Evolutionary conservation across 805 yeast genomes (phyloP).

Genomic region (Ogataea nitratoaversa): DNA sequence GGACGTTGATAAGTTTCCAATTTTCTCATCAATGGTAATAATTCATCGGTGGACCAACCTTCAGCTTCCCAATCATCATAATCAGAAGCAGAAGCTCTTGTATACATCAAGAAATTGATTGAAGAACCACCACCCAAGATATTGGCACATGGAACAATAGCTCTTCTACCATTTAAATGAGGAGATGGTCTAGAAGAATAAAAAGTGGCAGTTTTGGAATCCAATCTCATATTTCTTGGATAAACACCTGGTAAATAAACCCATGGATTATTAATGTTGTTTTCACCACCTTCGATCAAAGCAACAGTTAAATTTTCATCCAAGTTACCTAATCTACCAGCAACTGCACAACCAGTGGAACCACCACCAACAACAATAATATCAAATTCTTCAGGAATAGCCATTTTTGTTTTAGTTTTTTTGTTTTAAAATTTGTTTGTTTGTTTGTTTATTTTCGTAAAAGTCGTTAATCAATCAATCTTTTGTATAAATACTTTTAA

Average conservation of each 20-base stretch:
- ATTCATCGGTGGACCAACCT: slow-evolving; percentile 28
- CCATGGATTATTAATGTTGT: slow-evolving; percentile 30
- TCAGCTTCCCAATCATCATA: slow-evolving; percentile 28
- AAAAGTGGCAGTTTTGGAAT: slow-evolving; percentile 29
- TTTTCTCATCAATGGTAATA: slow-evolving; percentile 27
- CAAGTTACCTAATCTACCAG: slow-evolving; percentile 28
- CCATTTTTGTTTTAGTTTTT: slow-evolving; percentile 11
- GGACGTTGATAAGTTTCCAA: slow-evolving; percentile 28
- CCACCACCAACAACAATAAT: slow-evolving; percentile 29
- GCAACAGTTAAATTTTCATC: slow-evolving; percentile 23
- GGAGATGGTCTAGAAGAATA: slow-evolving; percentile 26
- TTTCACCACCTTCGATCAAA: slow-evolving; percentile 28
- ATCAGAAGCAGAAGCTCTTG: slow-evolving; percentile 30
- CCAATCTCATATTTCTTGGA: slow-evolving; percentile 30
- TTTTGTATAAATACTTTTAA: not conserved
- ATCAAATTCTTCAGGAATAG: slow-evolving; percentile 28
- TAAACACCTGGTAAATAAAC: slow-evolving; percentile 28
- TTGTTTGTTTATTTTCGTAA: not conserved
- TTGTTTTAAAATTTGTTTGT: not conserved
- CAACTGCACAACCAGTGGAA: slow-evolving; percentile 26
- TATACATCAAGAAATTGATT: slow-evolving; percentile 29
- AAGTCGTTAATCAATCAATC: not conserved
- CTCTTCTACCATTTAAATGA: slow-evolving; percentile 27
- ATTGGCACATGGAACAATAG: slow-evolving; percentile 29
- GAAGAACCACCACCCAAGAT: slow-evolving; percentile 30